phyloP scores from a whole-genome alignment of 345 rosid species.

The Mercurialis annua region DNA sequence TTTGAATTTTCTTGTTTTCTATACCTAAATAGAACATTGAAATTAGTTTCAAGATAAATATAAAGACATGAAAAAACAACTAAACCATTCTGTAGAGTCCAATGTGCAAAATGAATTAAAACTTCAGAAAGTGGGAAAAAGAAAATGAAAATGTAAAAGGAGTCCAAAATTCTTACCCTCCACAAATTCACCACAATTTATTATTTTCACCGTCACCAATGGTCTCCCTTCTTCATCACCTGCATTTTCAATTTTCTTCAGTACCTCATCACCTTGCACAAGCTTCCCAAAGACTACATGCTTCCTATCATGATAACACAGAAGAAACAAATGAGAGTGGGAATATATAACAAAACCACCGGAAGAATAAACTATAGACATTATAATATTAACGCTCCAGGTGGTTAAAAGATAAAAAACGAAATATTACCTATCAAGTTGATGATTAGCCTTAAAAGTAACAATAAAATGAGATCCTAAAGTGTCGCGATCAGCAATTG shows the following conservation, averaged over 20 bases:
- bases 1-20: conserved; percentile 53
- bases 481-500: conserved; percentile 70
- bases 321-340: not conserved
- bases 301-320: conserved; percentile 43
- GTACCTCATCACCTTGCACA: conserved; percentile 70
- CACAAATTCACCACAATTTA: conserved; percentile 72
- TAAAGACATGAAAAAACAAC: not conserved
- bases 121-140: not conserved
- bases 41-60: not conserved
- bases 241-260: conserved; percentile 75
- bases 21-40: conserved; percentile 20
- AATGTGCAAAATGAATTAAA: not conserved
- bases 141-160: not conserved
- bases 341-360: no score
- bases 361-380: not conserved
- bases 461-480: conserved; percentile 82
- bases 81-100: not conserved
- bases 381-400: not conserved
- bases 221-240: conserved; percentile 86
- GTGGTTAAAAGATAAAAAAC: not conserved
- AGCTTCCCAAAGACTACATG: conserved; percentile 88
- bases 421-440: conserved; percentile 64
- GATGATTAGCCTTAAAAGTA: conserved; percentile 74
- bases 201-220: conserved; percentile 82
- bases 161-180: conserved; percentile 25